Base-by-base conservation (phyloP, 2,329 filamentous ascomycete species). In the Hypomyces rosellus region DNA sequence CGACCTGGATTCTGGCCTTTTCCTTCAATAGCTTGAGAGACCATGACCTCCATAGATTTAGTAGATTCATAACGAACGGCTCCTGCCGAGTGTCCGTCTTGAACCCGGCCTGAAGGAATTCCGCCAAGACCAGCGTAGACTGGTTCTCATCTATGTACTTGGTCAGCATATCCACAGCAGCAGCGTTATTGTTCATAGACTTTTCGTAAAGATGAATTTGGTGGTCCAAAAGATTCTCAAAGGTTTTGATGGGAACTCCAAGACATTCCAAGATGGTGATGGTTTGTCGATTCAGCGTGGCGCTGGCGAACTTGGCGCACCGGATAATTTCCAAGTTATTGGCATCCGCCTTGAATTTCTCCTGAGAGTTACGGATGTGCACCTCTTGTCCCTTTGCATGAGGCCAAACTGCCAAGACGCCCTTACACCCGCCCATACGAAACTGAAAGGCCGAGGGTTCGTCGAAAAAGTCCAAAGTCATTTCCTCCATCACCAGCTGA, bases 401-500 rank as follows among this genome's bases (percentile, higher is more conserved):
- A 0, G 86, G 81, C 68, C 88, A 92, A 4, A 89, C 76, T 0
- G 84, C 82, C 15, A 99, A 74, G 13, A 99, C 84, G 0, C 93
- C 93, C 69, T 99, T 99, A 69, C 85, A 91, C 1, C 93, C 93
- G 8, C 89, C 91, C 60, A 96, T 82, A 7, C 93, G 87, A 61
- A 97, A 96, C 60, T 99, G 93, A 57, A 88, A 92, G 0, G 88
- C 86, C 0, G 90, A 95, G 0, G 93, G 91, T 5, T 81, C 71
- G 2, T 75, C 69, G 2, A 77, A 67, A 12, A 75, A 75, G 16
- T 74, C 69, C 30, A 90, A 64, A 1, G 77, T 77, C 54, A 95
- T 80, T 56, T 93, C 86, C 13, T 80, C 72, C 8, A 84, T 79
- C 41, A 95, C 81, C 68, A 93, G 80, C 25, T 82, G 73, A 0